Percentiles rank a stretch among this genome's conserved stretches.
Evolutionary conservation across 2,329 filamentous ascomycete genomes (phyloP).

Genomic region (Capronia epimyces): DNA sequence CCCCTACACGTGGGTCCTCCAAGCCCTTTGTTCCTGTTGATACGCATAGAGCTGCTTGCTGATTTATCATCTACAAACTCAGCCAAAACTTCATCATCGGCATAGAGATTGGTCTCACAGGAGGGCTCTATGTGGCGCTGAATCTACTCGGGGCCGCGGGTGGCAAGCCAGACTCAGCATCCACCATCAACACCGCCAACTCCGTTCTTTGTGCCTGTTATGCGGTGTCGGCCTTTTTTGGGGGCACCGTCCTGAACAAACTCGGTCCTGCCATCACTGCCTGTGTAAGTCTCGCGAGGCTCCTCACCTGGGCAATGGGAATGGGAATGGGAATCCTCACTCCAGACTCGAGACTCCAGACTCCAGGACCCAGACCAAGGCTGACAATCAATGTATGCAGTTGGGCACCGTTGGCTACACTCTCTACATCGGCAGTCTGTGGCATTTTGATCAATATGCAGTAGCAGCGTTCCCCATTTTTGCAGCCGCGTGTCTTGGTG

Average conservation of each 20-base stretch:
- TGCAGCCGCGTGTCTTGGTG: conserved; percentile 6
- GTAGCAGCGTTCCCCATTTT: conserved; percentile 9
- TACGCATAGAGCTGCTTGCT: no score
- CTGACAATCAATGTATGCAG: no score
- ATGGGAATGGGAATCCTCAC: no score
- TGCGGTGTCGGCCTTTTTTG: background rate
- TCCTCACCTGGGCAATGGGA: no score
- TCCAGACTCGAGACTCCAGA: no score
- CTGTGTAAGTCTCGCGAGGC: background rate
- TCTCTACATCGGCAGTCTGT: conserved; percentile 13
- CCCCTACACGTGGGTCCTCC: no score
- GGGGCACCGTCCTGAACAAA: conserved; percentile 7
- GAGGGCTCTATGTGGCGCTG: conserved; percentile 7
- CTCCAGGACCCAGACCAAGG: no score
- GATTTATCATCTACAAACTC: no score
- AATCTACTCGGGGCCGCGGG: conserved; percentile 10
- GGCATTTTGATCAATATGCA: conserved; percentile 15
- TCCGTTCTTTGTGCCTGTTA: conserved; percentile 4
- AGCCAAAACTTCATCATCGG: no score
- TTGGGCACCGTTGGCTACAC: conserved; percentile 14
- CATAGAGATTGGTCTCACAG: no score
- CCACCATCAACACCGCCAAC: conserved; percentile 3
- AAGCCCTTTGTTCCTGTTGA: no score
- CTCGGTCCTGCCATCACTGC: conserved; percentile 7
- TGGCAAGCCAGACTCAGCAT: conserved; percentile 1